A percentile compares a stretch with the other conserved stretches of the same genome.
Conservation (phyloP, 257 asterid genomes). For the Gentiana straminea region DNA sequence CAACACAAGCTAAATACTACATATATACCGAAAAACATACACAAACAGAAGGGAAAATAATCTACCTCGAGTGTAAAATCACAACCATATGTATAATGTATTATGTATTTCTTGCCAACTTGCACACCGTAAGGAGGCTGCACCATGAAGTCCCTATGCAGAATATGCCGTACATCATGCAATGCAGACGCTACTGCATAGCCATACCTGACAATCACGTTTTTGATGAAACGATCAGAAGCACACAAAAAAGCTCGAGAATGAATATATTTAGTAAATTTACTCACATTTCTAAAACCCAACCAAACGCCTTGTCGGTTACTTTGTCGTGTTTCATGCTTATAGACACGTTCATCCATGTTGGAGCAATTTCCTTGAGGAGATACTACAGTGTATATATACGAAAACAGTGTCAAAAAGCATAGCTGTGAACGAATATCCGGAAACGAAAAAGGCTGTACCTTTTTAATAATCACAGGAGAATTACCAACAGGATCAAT, state of each 20-base stretch:
- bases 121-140: conserved; percentile 90
- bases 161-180: no score
- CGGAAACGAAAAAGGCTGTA: conserved; percentile 4
- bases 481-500: conserved; percentile 96
- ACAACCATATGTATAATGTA: conserved; percentile 91
- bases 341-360: conserved; percentile 97
- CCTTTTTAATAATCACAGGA: conserved; percentile 94
- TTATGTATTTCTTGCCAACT: conserved; percentile 59
- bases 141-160: neutral
- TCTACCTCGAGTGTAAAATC: conserved; percentile 84
- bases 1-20: no score
- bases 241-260: neutral
- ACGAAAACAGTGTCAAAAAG: conserved; percentile 7
- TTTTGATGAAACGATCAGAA: neutral
- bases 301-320: conserved; percentile 91
- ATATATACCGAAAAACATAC: no score
- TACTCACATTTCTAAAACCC: conserved; percentile 96
- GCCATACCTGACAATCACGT: neutral
- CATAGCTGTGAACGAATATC: no score
- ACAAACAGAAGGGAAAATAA: neutral
- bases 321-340: conserved; percentile 95
- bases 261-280: neutral
- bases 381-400: conserved; percentile 35
- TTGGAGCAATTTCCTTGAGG: conserved; percentile 89
- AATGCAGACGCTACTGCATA: no score